phyloP scores from a whole-genome alignment of 1,284 basidiomycete genomes.

The Melampsora larici-populina region DNA sequence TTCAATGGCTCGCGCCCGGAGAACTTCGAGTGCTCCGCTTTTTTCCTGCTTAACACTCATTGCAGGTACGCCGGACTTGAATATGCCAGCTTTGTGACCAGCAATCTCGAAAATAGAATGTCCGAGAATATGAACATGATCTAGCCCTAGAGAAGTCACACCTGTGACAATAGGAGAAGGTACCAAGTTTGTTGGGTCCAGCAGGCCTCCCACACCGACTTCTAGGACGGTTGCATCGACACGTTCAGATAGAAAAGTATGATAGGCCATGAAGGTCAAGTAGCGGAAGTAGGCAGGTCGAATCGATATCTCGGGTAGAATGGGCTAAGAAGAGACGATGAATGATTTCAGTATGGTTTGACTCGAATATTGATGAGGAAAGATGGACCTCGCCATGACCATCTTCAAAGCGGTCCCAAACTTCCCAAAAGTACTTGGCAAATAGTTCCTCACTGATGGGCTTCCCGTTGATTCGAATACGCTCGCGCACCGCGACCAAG shows the following conservation, averaged over 20 bases:
- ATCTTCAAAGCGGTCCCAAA: conserved; percentile 80
- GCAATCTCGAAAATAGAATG: conserved; percentile 87
- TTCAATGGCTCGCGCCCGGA: conserved; percentile 28
- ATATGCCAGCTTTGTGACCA: conserved; percentile 94
- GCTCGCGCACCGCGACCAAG: conserved; percentile 88
- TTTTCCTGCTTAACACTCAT: conserved; percentile 26
- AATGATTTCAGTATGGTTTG: too few species aligned
- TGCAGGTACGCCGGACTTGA: conserved; percentile 60
- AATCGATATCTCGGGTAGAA: conserved; percentile 61
- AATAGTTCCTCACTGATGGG: conserved; percentile 86
- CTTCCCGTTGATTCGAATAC: conserved; percentile 86
- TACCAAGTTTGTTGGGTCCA: conserved; percentile 95
- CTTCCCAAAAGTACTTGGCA: conserved; percentile 88
- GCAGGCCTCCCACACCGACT: conserved; percentile 91
- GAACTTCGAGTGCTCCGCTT: conserved; percentile 20
- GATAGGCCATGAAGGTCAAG: conserved; percentile 86
- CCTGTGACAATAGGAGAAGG: conserved; percentile 84
- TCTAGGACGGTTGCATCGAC: conserved; percentile 83
- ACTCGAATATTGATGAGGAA: too few species aligned
- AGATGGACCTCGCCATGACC: conserved; percentile 24
- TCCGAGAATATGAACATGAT: conserved; percentile 87
- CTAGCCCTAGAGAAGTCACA: conserved; percentile 83
- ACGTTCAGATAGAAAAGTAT: conserved; percentile 67
- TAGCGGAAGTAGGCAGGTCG: conserved; percentile 94
- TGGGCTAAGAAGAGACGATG: background rate